phyloP scores from a whole-genome alignment of 1,139 yeast genomes.

The Protomyces macrosporus region DNA sequence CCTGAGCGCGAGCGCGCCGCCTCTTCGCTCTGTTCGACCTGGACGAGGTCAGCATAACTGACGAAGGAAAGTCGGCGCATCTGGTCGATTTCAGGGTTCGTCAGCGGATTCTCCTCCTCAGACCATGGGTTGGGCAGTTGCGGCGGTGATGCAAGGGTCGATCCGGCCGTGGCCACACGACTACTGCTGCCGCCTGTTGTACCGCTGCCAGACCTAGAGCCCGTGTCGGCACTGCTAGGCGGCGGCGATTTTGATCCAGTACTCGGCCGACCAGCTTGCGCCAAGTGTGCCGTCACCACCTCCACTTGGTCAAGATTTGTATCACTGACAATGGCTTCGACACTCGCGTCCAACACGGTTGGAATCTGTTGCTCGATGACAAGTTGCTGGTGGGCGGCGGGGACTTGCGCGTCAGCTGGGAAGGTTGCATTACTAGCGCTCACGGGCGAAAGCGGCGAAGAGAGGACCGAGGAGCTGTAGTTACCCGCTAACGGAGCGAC shows the following conservation, averaged over 20 bases:
- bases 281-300: slow-evolving; percentile 11
- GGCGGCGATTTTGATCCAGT: neutral
- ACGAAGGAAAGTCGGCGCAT: slow-evolving; percentile 26
- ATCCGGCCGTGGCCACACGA: neutral
- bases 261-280: slow-evolving; percentile 1
- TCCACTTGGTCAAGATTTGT: slow-evolving; percentile 25
- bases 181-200: neutral
- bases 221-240: neutral
- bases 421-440: neutral
- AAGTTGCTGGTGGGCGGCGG: slow-evolving; percentile 16
- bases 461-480: neutral
- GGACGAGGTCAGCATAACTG: slow-evolving; percentile 24
- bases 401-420: neutral
- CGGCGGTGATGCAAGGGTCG: slow-evolving; percentile 1
- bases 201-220: too few species aligned
- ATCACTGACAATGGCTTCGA: slow-evolving; percentile 25
- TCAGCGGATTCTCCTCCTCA: slow-evolving; percentile 17
- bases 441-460: neutral
- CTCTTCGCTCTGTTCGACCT: slow-evolving; percentile 22
- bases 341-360: slow-evolving; percentile 27
- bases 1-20: slow-evolving; percentile 3
- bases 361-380: slow-evolving; percentile 26
- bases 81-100: neutral
- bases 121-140: slow-evolving; percentile 18
- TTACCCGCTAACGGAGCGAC: neutral